Percentiles rank a stretch among this genome's conserved stretches.
Conservation (phyloP, 2,329 filamentous ascomycete genomes). For the Colletotrichum siamense region DNA sequence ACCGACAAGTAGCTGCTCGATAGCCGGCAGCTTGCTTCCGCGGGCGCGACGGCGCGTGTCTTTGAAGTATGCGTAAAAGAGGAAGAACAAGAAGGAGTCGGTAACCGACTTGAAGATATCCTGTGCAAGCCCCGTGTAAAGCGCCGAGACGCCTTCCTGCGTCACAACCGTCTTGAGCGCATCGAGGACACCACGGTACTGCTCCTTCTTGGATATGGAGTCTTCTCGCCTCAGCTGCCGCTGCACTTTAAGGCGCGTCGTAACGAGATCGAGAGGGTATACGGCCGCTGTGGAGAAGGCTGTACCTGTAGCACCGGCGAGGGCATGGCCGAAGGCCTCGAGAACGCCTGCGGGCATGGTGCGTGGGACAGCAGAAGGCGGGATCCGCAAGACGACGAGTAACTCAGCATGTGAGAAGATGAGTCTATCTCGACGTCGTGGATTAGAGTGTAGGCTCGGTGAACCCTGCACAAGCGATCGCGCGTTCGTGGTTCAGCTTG, state of each 20-base stretch:
- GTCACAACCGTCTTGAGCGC: conserved; percentile 74
- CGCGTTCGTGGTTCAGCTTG: background rate
- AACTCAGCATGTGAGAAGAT: background rate
- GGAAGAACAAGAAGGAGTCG: conserved; percentile 87
- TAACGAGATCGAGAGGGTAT: conserved; percentile 83
- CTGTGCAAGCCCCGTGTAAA: conserved; percentile 70
- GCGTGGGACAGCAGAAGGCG: background rate
- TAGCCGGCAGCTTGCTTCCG: conserved; percentile 53
- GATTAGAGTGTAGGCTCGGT: background rate
- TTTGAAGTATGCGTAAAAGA: conserved; percentile 69
- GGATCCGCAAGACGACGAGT: background rate
- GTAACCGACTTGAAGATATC: conserved; percentile 72
- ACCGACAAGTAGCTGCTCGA: conserved; percentile 79
- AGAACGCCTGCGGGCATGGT: conserved; percentile 47
- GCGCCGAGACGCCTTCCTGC: conserved; percentile 69
- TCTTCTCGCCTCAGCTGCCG: conserved; percentile 53
- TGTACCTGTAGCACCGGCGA: conserved; percentile 80
- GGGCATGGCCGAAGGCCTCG: conserved; percentile 80
- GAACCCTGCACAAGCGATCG: background rate
- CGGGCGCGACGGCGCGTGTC: conserved; percentile 38
- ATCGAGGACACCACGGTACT: conserved; percentile 72
- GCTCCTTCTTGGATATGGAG: conserved; percentile 25
- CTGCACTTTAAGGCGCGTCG: conserved; percentile 84
- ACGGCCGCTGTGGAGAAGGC: conserved; percentile 79
- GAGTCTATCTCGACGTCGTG: background rate